phyloP scores from a whole-genome alignment of 73 alveolate genomes.

The Breviolum minutum region DNA sequence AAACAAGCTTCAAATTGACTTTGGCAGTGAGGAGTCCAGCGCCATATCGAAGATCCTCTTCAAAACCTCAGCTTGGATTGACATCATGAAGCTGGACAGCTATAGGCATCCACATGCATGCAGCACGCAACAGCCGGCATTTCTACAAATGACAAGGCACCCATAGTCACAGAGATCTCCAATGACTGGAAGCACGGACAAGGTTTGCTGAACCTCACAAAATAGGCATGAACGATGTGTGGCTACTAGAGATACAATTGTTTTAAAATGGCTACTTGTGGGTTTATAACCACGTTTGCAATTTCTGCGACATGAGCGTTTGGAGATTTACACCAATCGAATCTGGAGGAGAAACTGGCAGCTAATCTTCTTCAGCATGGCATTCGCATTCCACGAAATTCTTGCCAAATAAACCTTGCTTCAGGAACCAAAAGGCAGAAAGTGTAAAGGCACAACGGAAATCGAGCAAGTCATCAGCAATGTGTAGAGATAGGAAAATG shows the following conservation, averaged over 20 bases:
- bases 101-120: not conserved
- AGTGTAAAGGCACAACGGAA: not conserved
- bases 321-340: no score
- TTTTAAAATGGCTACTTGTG: not conserved
- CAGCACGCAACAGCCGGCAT: not conserved
- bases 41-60: not conserved
- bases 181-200: conserved; percentile 34
- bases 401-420: conserved; percentile 55
- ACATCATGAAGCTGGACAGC: not conserved
- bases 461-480: no score
- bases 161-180: conserved; percentile 48
- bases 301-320: not conserved
- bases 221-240: not conserved
- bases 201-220: conserved; percentile 56
- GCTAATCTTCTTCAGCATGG: conserved; percentile 71
- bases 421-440: not conserved
- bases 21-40: conserved; percentile 10
- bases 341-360: conserved; percentile 32
- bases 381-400: conserved; percentile 44
- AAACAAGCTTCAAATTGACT: not conserved
- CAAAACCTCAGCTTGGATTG: not conserved
- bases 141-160: not conserved
- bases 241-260: not conserved
- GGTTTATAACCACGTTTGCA: no score
- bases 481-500: no score